Evolutionary conservation across 148 eudicot genomes (phyloP), one percentile per base, ranked within the genome.

Genomic region (Gaultheria prostrata): DNA sequence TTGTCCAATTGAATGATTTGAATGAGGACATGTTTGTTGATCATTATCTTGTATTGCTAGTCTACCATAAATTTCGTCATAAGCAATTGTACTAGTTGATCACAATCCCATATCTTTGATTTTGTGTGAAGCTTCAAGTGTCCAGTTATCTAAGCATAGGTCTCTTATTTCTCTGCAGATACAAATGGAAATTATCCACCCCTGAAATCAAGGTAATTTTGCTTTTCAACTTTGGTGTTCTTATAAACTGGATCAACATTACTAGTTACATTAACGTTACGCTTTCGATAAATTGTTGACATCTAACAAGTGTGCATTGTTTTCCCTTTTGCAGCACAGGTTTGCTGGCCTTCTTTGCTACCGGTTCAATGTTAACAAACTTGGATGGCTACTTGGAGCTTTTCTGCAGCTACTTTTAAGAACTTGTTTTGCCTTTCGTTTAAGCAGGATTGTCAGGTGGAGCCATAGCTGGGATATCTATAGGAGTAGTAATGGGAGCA

Each of bases 241-340:
- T 43, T 79, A 20, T 70, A 49, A 61, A 32, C 8, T 71, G 15
- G 17, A 4, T 35, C 26, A 67, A 26, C 30, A 59, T 85, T 24
- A 32, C 4, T 53, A 48, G 81, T 67, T 78, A 80, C 63, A n/a
- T n/a, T 56, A 0, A 6, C 3, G 5, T 56, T 4, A 59, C 0
- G n/a, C 74, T 43, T 26, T 69, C 56, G n/a, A 39, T 54, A 67
- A 54, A 26, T 13, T 80, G 26, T 32, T 43, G 26, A 72, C 65
- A 54, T 51, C 69, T 79, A 33, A 61, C 79, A 65, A 51, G 51
- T 1, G 14, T 54, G n/a, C 35, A 13, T 45, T 77, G 24, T 49
- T 50, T 63, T 80, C 43, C 82, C 65, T 59, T 83, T 83, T 92
- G 89, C 95, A 94, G 98, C 86, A 39, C 86, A 79, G 87, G 86